Evolutionary conservation across 108 stramenopile species (phyloP), one percentile per base, ranked within the genome.

Genomic region (Discostella pseudostelligera): DNA sequence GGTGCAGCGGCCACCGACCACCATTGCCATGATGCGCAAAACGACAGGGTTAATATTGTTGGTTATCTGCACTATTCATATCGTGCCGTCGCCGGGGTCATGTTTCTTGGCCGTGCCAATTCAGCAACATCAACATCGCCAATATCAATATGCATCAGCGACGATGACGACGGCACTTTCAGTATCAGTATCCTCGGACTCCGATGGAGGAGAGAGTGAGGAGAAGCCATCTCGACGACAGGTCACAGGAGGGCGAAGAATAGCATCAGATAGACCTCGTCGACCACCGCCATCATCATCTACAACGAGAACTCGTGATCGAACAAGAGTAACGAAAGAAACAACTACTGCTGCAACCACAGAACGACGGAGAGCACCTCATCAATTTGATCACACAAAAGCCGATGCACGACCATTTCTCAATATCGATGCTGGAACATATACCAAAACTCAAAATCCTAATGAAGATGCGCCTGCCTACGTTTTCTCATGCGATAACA

Each of bases 371-470:
- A 57, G 79, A 37, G 79, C 79, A 10, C 79, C 79, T 0, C 79
- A 80, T 55, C 79, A 80, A 56, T 76, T 69, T 17, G 79, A 80
- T 39, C 79, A 80, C 35, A 57, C 60, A 2, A 72, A 71, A 56
- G 79, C 51, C 21, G 75, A 76, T 29, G 79, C 79, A 21, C 35
- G 79, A 17, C 75, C 79, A 17, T 76, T 76, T 29, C 40, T 76
- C 8, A 70, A 80, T 39, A 32, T 32, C 26, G 65, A 70, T 43
- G 49, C 47, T 4, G 55, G 32, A 7, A 40, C 61, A 13, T 26
- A 43, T 26, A 44, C 68, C 0, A 25, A 40, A 19, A 36, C 13
- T 4, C 83, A 83, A 62, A 48, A 2, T 37, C 19, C 78, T 37
- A 66, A 74, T 61, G 70, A 79, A 54, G 76, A 78, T 51, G 81